These are phyloP conservation scores for Pseudogymnoascus sp. DNA, from an alignment of 2,329 filamentous ascomycete species.

Conservation along the genomic window DNA sequence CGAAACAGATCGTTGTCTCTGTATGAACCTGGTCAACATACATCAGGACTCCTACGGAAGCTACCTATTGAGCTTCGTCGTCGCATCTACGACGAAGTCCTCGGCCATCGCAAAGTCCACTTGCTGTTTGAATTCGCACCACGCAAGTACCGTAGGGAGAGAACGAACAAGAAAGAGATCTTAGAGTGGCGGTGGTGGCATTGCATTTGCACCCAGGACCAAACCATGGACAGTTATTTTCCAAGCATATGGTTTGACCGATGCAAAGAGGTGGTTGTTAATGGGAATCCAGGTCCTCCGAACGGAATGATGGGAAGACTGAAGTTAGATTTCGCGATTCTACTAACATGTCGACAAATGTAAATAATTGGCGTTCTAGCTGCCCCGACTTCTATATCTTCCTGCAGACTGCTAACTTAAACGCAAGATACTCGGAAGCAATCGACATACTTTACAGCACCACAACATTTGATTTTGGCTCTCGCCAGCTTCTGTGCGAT, in stretches of 20 bases:
- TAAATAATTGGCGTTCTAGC: background rate
- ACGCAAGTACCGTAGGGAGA: constrained; percentile 11
- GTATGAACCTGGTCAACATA: background rate
- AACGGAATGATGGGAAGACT: constrained; percentile 15
- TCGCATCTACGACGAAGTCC: constrained; percentile 17
- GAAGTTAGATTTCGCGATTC: constrained; percentile 17
- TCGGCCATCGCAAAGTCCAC: constrained; percentile 12
- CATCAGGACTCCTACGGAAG: constrained; percentile 10
- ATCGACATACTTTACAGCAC: constrained; percentile 19
- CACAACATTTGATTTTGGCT: constrained; percentile 22
- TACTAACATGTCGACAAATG: constrained; percentile 17
- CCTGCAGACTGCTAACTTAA: background rate
- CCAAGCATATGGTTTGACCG: constrained; percentile 16
- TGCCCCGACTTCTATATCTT: background rate
- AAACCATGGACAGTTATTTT: constrained; percentile 11
- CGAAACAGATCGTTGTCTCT: background rate
- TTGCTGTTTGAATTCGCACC: constrained; percentile 1
- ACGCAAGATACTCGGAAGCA: constrained; percentile 19
- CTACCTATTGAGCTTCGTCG: constrained; percentile 17
- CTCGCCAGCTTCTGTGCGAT: constrained; percentile 17
- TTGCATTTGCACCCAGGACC: constrained; percentile 15
- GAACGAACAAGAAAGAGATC: constrained; percentile 14
- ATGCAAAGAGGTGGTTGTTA: constrained; percentile 10
- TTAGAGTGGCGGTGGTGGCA: constrained; percentile 16
- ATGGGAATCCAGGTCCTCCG: constrained; percentile 7